phyloP scores from a whole-genome alignment of 148 eudicot genomes.

The Heliosperma pusillum region DNA sequence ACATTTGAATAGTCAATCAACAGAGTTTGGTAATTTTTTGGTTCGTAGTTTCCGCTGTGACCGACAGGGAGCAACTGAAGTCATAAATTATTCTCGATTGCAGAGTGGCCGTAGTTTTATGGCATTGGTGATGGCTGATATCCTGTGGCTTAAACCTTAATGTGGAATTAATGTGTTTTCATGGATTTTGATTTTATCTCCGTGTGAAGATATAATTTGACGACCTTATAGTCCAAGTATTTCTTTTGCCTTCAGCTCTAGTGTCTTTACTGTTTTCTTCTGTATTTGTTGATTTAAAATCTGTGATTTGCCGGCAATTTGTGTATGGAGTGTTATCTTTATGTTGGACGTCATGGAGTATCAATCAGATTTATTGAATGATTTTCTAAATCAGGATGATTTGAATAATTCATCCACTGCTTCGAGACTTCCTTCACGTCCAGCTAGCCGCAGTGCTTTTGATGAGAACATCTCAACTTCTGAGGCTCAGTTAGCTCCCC shows the following conservation, averaged over 20 bases:
- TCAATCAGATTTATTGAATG: background rate
- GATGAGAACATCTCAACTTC: conserved; percentile 41
- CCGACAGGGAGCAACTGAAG: background rate
- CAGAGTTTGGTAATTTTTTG: background rate
- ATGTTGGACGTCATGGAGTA: background rate
- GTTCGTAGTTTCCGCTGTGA: background rate
- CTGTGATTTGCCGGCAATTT: background rate
- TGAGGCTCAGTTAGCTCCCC: conserved; percentile 51
- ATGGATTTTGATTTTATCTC: background rate
- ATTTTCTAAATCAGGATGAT: conserved; percentile 51
- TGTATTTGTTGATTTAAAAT: background rate
- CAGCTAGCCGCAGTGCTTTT: conserved; percentile 58
- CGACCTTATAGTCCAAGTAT: background rate
- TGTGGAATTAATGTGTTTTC: background rate
- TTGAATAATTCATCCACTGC: conserved; percentile 34
- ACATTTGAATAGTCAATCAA: background rate
- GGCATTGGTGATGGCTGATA: too few relatives aligned
- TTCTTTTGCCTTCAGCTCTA: background rate
- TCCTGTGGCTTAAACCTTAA: too few relatives aligned
- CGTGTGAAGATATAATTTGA: background rate
- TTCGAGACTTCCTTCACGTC: conserved; percentile 52
- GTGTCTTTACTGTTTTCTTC: background rate
- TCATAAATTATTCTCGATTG: background rate
- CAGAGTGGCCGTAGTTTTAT: background rate
- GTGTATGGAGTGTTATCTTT: background rate